Evolutionary conservation across 2,329 filamentous ascomycete species (phyloP).

Genomic region (Fusarium mangiferae): DNA sequence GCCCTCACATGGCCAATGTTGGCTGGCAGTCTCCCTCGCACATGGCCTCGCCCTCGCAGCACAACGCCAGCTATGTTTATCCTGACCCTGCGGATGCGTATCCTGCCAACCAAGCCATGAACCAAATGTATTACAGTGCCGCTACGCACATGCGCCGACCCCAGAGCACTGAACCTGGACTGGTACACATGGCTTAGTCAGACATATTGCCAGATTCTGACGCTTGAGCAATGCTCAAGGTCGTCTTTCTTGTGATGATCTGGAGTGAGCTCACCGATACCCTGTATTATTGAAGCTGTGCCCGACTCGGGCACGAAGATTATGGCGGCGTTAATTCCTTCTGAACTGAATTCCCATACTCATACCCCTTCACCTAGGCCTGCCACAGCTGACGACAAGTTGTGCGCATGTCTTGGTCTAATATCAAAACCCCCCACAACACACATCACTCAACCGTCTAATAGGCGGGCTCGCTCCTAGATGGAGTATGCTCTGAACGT

Average conservation of each 20-base stretch:
- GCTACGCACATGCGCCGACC: conserved; percentile 73
- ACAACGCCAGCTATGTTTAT: conserved; percentile 77
- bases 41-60: conserved; percentile 75
- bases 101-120: conserved; percentile 66
- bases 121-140: conserved; percentile 78
- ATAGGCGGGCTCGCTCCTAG: conserved; percentile 40
- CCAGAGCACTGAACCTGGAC: conserved; percentile 76
- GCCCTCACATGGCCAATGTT: conserved; percentile 83
- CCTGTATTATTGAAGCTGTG: conserved; percentile 36
- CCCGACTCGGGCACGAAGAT: conserved; percentile 19
- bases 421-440: conserved; percentile 25
- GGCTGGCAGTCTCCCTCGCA: conserved; percentile 91
- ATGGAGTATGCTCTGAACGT: conserved; percentile 41
- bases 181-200: conserved; percentile 55
- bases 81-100: conserved; percentile 80
- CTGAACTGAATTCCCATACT: conserved; percentile 33
- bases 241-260: conserved; percentile 1
- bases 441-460: conserved; percentile 1
- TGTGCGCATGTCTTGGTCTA: conserved; percentile 36
- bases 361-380: conserved; percentile 8
- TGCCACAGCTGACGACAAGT: conserved; percentile 32
- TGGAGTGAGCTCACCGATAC: conserved; percentile 36
- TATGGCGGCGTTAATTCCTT: conserved; percentile 29
- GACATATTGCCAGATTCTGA: conserved; percentile 24
- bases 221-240: conserved; percentile 12